phyloP scores from a whole-genome alignment of 768 basidiomycete genomes.

The Clavaria fumosa region DNA sequence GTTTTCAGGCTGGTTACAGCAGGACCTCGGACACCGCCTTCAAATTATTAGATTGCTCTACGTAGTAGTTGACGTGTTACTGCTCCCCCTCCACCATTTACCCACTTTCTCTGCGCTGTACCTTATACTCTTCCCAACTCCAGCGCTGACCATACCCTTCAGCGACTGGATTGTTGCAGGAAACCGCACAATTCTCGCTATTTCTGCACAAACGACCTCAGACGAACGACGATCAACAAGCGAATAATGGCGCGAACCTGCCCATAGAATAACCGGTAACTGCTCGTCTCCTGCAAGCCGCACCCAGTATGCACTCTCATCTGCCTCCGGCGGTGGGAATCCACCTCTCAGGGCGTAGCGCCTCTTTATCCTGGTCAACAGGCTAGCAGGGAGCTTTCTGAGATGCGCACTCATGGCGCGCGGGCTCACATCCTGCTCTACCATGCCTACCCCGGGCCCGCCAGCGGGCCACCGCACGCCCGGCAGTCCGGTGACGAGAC shows the following conservation, averaged over 20 bases:
- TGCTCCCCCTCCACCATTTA: constrained; percentile 77
- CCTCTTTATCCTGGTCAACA: constrained; percentile 41
- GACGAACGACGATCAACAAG: neutral
- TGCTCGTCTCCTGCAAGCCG: constrained; percentile 49
- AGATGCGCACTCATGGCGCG: constrained; percentile 59
- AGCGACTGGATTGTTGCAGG: constrained; percentile 75
- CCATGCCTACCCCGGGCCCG: constrained; percentile 24
- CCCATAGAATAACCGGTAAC: constrained; percentile 34
- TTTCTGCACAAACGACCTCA: constrained; percentile 31
- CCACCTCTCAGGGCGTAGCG: constrained; percentile 27
- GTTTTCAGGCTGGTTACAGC: no score
- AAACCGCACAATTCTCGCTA: constrained; percentile 59
- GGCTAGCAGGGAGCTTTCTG: constrained; percentile 57
- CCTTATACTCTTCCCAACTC: constrained; percentile 58
- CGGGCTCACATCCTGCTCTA: constrained; percentile 64
- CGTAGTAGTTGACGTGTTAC: no score
- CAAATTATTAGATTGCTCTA: no score
- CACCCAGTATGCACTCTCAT: constrained; percentile 65
- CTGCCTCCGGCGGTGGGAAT: constrained; percentile 31
- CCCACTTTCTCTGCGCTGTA: constrained; percentile 65
- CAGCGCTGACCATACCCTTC: constrained; percentile 79
- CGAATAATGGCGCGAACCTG: constrained; percentile 26
- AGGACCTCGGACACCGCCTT: no score
- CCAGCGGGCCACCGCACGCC: constrained; percentile 59
- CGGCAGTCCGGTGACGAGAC: constrained; percentile 60